Evolutionary conservation across 2,329 filamentous ascomycete species (phyloP).

Genomic region (Fusarium goolgardi): DNA sequence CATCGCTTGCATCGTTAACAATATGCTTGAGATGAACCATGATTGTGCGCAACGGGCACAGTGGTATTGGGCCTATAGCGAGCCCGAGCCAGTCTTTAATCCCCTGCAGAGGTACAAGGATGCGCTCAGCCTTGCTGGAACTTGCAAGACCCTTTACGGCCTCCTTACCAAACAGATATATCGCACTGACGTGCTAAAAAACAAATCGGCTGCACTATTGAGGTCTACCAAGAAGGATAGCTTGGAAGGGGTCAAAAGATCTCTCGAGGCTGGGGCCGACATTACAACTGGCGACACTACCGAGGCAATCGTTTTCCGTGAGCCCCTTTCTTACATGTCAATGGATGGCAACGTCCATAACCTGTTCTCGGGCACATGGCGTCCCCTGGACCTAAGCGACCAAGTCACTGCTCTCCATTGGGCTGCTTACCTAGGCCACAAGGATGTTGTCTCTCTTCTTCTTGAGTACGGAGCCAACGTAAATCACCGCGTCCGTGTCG

Average conservation of each 20-base stretch:
- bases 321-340: neutral
- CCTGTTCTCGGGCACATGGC: neutral
- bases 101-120: conserved; percentile 1
- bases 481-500: conserved; percentile 15
- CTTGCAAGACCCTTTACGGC: conserved; percentile 1
- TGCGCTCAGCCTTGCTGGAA: conserved; percentile 6
- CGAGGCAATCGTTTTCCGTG: neutral
- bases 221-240: neutral
- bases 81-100: neutral
- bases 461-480: neutral
- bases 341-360: neutral
- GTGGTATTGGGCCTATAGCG: neutral
- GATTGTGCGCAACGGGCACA: neutral
- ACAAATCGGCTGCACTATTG: conserved; percentile 2
- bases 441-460: neutral
- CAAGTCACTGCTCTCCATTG: conserved; percentile 22
- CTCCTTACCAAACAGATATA: neutral
- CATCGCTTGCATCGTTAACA: conserved; percentile 1
- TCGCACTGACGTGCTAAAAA: neutral
- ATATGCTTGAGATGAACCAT: conserved; percentile 1
- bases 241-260: neutral
- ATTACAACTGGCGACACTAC: neutral
- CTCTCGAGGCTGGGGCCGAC: neutral
- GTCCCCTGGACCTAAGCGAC: neutral
- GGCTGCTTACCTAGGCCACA: neutral